Percentiles rank a stretch among this genome's conserved stretches.
Evolutionary conservation across 257 asterid genomes (phyloP).

Genomic region (Solanum paucissectum): DNA sequence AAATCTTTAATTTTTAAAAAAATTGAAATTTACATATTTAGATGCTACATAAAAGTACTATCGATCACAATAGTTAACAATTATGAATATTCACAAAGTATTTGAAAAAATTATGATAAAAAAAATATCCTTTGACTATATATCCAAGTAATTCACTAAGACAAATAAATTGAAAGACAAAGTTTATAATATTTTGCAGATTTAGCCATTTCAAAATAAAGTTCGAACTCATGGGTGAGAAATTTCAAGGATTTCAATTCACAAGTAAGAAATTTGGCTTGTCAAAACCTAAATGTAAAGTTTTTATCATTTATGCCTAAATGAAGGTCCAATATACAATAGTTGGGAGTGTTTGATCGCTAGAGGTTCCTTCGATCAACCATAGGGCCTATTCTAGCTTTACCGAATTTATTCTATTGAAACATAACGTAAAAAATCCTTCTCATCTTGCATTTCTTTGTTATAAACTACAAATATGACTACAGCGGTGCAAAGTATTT

Average conservation of each 20-base stretch:
- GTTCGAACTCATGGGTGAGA: background rate
- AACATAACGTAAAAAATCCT: background rate
- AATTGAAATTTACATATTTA: background rate
- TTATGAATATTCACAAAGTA: background rate
- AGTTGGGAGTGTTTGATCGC: background rate
- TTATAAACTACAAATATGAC: background rate
- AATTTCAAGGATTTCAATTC: background rate
- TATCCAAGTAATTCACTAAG: background rate
- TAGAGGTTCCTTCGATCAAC: background rate
- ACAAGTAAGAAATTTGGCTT: background rate
- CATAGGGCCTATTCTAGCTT: background rate
- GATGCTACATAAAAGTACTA: background rate
- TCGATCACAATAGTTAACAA: background rate
- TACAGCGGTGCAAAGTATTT: background rate
- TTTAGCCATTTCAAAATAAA: background rate
- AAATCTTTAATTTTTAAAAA: background rate
- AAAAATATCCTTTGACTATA: background rate
- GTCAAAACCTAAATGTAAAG: background rate
- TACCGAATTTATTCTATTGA: background rate
- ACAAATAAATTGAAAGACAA: background rate
- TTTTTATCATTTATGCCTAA: background rate
- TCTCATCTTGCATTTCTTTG: background rate
- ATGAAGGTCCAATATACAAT: background rate
- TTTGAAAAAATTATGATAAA: background rate
- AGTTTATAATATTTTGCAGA: background rate